Conservation (phyloP, 495 filamentous ascomycete genomes). For the Penicillium roqueforti region DNA sequence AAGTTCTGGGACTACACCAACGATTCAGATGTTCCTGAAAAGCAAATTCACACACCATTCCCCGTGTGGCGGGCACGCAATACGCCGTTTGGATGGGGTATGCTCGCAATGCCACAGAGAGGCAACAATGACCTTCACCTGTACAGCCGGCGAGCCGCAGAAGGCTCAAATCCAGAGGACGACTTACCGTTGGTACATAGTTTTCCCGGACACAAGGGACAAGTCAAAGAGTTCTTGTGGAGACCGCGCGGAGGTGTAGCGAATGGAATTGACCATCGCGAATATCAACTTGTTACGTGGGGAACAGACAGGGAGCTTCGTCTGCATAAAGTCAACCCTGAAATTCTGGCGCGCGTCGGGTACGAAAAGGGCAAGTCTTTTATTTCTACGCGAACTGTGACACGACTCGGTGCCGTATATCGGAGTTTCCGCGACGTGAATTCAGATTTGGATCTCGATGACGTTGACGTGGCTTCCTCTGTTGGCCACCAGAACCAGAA, state of each 20-base stretch:
- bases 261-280: constrained; percentile 75
- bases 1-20: constrained; percentile 87
- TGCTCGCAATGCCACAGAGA: constrained; percentile 88
- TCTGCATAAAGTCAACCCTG: constrained; percentile 66
- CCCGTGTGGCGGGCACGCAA: constrained; percentile 93
- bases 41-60: constrained; percentile 73
- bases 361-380: constrained; percentile 65
- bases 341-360: constrained; percentile 67
- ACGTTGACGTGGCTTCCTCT: constrained; percentile 30
- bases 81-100: constrained; percentile 83
- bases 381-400: constrained; percentile 64
- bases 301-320: constrained; percentile 79
- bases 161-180: constrained; percentile 43
- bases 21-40: constrained; percentile 59
- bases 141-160: constrained; percentile 63
- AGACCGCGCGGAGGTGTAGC: constrained; percentile 68
- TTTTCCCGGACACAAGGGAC: constrained; percentile 78
- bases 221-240: constrained; percentile 95
- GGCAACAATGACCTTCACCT: constrained; percentile 80
- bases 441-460: constrained; percentile 32
- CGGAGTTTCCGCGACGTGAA: constrained; percentile 70
- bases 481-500: constrained; percentile 23
- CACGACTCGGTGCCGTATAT: constrained; percentile 79
- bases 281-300: constrained; percentile 94
- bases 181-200: constrained; percentile 56